Percentiles rank a stretch among this genome's conserved stretches.
Conservation (phyloP, 2,329 filamentous ascomycete species). For the Zasmidium cellare region DNA sequence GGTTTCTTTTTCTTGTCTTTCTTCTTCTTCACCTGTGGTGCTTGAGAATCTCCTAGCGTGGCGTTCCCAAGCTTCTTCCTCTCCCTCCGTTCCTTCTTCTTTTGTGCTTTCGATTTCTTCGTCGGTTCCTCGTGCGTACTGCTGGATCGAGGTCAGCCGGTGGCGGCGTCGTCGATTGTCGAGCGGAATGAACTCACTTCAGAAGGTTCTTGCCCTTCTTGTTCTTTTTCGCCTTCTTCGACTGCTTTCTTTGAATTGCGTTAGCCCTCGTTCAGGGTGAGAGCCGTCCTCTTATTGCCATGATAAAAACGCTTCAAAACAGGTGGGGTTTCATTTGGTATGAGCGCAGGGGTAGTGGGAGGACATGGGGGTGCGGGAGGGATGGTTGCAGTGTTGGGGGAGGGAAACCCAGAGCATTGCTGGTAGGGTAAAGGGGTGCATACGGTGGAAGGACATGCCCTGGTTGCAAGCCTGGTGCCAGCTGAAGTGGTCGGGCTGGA, state of each 20-base stretch:
- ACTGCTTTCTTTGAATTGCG: neutral
- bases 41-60: neutral
- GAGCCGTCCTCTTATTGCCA: no score
- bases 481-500: neutral
- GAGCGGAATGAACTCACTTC: conserved; percentile 1
- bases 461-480: no score
- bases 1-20: conserved; percentile 4
- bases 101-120: neutral
- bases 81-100: conserved; percentile 7
- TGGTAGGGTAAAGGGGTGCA: no score
- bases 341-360: neutral
- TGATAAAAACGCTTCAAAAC: neutral
- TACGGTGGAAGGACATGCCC: no score
- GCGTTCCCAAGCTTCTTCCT: neutral
- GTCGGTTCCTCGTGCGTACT: neutral
- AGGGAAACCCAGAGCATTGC: neutral
- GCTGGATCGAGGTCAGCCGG: neutral
- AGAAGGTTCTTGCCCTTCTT: neutral
- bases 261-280: neutral
- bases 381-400: neutral
- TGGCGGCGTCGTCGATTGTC: neutral
- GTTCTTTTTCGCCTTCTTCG: neutral
- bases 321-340: neutral
- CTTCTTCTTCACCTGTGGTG: conserved; percentile 2
- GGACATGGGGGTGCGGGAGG: neutral